phyloP scores from a whole-genome alignment of 2,329 filamentous ascomycete species.

The Alternaria postmessia region DNA sequence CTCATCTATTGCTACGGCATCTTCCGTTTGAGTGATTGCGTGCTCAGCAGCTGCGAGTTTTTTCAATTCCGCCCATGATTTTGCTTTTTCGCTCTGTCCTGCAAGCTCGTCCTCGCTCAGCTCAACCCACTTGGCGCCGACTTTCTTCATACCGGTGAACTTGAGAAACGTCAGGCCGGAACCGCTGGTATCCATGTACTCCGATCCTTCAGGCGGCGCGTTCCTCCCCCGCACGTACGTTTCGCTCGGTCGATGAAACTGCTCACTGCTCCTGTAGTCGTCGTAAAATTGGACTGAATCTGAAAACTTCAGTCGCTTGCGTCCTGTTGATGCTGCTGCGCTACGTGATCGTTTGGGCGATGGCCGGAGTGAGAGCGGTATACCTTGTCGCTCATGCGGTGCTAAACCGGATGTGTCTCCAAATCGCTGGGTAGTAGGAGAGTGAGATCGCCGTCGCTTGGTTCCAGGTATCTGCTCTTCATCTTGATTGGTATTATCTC shows the following conservation, averaged over 20 bases:
- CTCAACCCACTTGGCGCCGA: slow-evolving; percentile 33
- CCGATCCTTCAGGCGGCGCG: slow-evolving; percentile 31
- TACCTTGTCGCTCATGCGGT: not conserved
- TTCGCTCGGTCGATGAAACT: slow-evolving; percentile 26
- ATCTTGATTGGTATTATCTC: not conserved
- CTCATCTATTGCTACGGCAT: not conserved
- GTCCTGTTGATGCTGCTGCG: slow-evolving; percentile 7
- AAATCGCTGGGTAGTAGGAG: slow-evolving; percentile 8
- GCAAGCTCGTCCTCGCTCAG: slow-evolving; percentile 27
- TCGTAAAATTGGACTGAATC: slow-evolving; percentile 28
- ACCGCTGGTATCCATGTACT: slow-evolving; percentile 43
- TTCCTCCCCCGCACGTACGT: slow-evolving; percentile 39
- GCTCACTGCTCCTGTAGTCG: slow-evolving; percentile 24
- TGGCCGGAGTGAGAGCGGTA: slow-evolving; percentile 8
- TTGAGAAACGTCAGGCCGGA: slow-evolving; percentile 24
- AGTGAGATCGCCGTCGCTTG: slow-evolving; percentile 18
- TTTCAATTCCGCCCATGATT: slow-evolving; percentile 1
- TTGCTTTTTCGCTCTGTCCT: slow-evolving; percentile 4
- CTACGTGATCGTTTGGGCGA: slow-evolving; percentile 18
- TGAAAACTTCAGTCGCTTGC: slow-evolving; percentile 32
- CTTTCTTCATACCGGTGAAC: slow-evolving; percentile 37
- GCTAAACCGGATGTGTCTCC: not conserved
- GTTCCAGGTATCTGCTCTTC: slow-evolving; percentile 6
- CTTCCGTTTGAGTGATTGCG: not conserved
- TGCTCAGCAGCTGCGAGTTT: not conserved